phyloP scores from a whole-genome alignment of 495 filamentous ascomycete species.

The Xylaria acuta region DNA sequence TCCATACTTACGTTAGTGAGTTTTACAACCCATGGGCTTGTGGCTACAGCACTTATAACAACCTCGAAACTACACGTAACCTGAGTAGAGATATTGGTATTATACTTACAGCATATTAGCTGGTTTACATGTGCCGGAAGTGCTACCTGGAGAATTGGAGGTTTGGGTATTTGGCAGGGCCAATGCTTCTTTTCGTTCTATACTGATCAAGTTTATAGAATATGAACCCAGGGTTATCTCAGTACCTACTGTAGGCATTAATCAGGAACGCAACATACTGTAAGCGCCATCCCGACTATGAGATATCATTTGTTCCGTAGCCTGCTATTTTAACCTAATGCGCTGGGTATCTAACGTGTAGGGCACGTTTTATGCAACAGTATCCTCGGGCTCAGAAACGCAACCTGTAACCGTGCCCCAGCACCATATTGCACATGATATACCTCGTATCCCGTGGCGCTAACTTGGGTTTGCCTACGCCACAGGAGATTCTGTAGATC shows the following conservation, averaged over 20 bases:
- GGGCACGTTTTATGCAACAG: not conserved
- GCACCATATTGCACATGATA: conserved; percentile 1
- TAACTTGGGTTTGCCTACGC: not conserved
- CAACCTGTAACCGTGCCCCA: conserved; percentile 5
- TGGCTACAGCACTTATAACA: not conserved
- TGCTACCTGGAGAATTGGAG: not conserved
- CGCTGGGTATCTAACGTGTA: too few relatives aligned
- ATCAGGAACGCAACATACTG: not conserved
- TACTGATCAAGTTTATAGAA: not conserved
- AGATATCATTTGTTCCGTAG: not conserved
- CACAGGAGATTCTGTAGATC: conserved; percentile 1
- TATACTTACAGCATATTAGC: not conserved
- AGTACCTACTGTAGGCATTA: not conserved
- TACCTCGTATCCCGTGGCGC: not conserved
- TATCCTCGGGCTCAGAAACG: not conserved
- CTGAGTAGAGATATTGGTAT: not conserved
- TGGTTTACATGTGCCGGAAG: not conserved
- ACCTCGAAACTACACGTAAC: not conserved
- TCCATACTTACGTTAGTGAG: not conserved
- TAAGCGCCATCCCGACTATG: not conserved
- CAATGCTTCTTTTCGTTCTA: not conserved
- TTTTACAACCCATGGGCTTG: not conserved
- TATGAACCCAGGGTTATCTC: not conserved
- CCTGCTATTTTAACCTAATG: not conserved
- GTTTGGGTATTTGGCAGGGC: not conserved